Evolutionary conservation across 2,329 filamentous ascomycete genomes (phyloP).

Genomic region (Mycocentrospora acerina): DNA sequence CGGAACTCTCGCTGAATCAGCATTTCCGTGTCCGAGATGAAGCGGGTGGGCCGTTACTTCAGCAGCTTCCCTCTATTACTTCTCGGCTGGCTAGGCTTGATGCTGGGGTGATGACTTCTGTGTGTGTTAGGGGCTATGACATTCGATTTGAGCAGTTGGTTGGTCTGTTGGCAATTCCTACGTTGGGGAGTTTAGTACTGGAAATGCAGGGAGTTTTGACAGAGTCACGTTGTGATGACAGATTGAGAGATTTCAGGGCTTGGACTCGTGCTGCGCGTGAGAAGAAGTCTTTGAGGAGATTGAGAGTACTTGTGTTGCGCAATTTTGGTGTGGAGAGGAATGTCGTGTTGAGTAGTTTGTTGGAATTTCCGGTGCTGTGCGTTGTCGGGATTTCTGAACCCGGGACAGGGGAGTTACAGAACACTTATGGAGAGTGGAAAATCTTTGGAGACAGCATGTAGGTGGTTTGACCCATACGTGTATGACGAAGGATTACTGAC

Average conservation of each 20-base stretch:
- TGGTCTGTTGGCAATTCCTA: slow-evolving; percentile 15
- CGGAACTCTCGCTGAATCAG: slow-evolving; percentile 14
- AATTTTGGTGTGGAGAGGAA: slow-evolving; percentile 6
- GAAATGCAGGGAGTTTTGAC: background rate
- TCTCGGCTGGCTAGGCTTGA: slow-evolving; percentile 15
- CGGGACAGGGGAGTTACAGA: background rate
- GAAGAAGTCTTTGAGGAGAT: slow-evolving; percentile 16
- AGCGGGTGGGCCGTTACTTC: background rate
- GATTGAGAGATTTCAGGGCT: slow-evolving; percentile 10
- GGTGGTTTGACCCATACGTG: too few relatives aligned
- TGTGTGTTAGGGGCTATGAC: slow-evolving; percentile 14
- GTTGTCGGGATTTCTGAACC: slow-evolving; percentile 15
- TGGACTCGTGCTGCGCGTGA: slow-evolving; percentile 23
- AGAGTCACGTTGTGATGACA: too few relatives aligned
- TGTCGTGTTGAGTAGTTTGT: slow-evolving; percentile 7
- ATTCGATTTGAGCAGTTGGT: slow-evolving; percentile 17
- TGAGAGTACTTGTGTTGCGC: slow-evolving; percentile 18
- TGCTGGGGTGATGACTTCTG: slow-evolving; percentile 15
- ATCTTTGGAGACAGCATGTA: slow-evolving; percentile 1
- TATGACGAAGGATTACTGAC: too few relatives aligned
- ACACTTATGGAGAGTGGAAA: slow-evolving; percentile 6
- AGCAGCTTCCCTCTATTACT: slow-evolving; percentile 15
- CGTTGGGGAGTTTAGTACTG: slow-evolving; percentile 19
- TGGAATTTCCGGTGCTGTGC: slow-evolving; percentile 15
- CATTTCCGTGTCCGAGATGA: slow-evolving; percentile 10